Base-by-base conservation (phyloP, 441 rosid species). In the Adansonia grandidieri region DNA sequence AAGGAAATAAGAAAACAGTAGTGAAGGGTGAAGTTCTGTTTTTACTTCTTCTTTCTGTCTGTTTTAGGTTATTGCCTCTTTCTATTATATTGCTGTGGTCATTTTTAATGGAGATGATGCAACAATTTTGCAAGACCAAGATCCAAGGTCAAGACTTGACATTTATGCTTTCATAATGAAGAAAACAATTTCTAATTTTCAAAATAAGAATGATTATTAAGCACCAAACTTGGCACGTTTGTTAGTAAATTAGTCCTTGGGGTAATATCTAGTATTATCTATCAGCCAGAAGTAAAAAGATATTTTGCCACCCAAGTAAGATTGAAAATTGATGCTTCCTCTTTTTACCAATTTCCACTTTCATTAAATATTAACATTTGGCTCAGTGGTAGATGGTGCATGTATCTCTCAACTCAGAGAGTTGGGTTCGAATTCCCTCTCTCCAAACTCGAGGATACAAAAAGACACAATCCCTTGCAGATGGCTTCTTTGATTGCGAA, bases 111-210 rank as follows among this genome's bases (percentile, higher is more conserved):
- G 45, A 64, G 9, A 64, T 40, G n/a, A 17, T 44, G 24, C 56
- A 47, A 19, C 6, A 24, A 69, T 14, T 45, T 47, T 45, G n/a
- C 57, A 69, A 13, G 32, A 4, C 40, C 8, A 69, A 50, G 19
- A 45, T 45, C 73, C 22, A 65, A 42, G 70, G 48, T 37, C 47
- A 62, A 62, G 66, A 11, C 28, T 62, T 65, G 20, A 65, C 5
- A n/a, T 20, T 37, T 37, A 65, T 65, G 32, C 22, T 65, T 15
- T 22, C 47, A 65, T 15, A 65, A 15, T 15, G 22, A 15, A 9
- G 20, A 15, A 24, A 61, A 62, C 2, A 24, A 14, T 2, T 11
- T 14, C 24, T 8, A 14, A 11, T 42, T 62, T 24, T 62, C 66
- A 62, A 2, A 14, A 7, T 40, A 40, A 48, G 48, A 7, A 37